A percentile compares a stretch with the other conserved stretches of the same genome.
Conservation (phyloP, 176 grass and related monocot genomes). For the Avena eriantha region DNA sequence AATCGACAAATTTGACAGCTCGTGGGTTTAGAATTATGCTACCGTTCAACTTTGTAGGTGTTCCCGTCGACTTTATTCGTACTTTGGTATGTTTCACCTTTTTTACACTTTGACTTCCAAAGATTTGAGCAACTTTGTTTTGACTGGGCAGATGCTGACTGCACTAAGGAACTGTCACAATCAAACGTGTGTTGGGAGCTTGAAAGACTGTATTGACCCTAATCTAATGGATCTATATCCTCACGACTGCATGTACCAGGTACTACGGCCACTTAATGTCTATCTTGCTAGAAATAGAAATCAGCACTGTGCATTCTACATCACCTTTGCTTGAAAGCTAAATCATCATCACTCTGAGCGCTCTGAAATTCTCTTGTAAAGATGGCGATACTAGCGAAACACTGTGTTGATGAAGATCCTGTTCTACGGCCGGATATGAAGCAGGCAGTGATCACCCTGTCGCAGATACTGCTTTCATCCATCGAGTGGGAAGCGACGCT, state of each 20-base stretch:
- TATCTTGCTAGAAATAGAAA: background rate
- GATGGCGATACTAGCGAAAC: conserved; percentile 88
- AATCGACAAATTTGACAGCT: conserved; percentile 16
- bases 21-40: background rate
- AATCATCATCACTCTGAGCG: background rate
- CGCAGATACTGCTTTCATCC: conserved; percentile 92
- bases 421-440: conserved; percentile 96
- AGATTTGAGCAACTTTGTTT: conserved; percentile 25
- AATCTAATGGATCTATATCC: conserved; percentile 91
- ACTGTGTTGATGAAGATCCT: conserved; percentile 94
- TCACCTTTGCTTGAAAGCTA: conserved; percentile 10
- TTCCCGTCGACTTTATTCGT: background rate
- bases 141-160: conserved; percentile 75
- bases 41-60: conserved; percentile 6
- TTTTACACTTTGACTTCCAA: background rate
- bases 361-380: conserved; percentile 38
- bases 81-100: conserved; percentile 19
- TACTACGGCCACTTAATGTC: conserved; percentile 37
- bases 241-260: conserved; percentile 88
- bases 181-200: conserved; percentile 63
- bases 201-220: conserved; percentile 74
- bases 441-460: conserved; percentile 94
- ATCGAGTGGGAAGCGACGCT: conserved; percentile 90
- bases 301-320: conserved; percentile 19
- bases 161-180: conserved; percentile 69